These are phyloP conservation scores for Candida odintsovae DNA, from an alignment of 805 yeast species.

Conservation along the genomic window DNA sequence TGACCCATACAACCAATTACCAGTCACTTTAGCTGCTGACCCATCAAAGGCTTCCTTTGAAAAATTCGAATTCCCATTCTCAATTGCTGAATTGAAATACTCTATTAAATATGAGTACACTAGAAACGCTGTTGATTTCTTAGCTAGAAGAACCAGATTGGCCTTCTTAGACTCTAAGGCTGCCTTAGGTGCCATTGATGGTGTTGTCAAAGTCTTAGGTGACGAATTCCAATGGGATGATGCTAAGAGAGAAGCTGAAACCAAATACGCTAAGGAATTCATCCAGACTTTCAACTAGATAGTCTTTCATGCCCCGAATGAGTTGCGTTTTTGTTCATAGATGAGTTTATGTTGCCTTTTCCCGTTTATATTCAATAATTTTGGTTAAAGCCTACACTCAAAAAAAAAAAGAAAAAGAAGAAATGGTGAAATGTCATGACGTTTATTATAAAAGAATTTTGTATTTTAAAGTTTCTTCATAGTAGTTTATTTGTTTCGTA, in stretches of 20 bases:
- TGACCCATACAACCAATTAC: constrained; percentile 52
- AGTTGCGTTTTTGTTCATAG: neutral
- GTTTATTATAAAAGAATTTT: constrained; percentile 1
- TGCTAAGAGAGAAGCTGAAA: constrained; percentile 49
- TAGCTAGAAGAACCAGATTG: constrained; percentile 88
- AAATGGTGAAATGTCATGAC: constrained; percentile 3
- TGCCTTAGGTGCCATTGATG: constrained; percentile 74
- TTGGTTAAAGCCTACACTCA: neutral
- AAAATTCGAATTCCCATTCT: constrained; percentile 74
- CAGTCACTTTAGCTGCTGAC: constrained; percentile 52
- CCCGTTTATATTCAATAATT: neutral
- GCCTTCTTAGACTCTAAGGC: constrained; percentile 87
- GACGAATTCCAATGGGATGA: constrained; percentile 71
- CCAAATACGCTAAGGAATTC: constrained; percentile 45
- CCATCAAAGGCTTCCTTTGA: constrained; percentile 33
- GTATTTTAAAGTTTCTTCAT: neutral
- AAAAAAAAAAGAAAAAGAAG: neutral
- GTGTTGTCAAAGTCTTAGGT: constrained; percentile 82
- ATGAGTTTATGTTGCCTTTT: neutral
- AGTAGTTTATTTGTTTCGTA: constrained; percentile 13
- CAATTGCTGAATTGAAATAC: constrained; percentile 85
- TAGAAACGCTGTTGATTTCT: constrained; percentile 82
- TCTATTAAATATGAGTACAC: constrained; percentile 78
- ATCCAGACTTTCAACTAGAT: constrained; percentile 39
- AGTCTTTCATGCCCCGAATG: neutral